Conservation (phyloP, 306 rosid species). For the Acacia melanoxylon region DNA sequence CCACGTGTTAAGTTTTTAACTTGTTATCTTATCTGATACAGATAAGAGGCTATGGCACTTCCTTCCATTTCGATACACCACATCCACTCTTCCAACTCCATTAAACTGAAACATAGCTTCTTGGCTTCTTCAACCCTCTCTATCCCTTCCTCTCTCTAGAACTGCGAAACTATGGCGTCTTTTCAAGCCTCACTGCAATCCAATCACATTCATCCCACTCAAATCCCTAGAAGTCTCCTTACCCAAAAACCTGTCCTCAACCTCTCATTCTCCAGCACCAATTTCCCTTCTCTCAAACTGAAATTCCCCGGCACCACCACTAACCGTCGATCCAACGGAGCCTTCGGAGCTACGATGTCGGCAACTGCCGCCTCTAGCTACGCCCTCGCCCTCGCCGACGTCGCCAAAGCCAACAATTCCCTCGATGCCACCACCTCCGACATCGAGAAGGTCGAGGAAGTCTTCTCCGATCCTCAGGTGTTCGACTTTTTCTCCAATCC, state of each 20-base stretch:
- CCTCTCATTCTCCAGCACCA: conserved; percentile 48
- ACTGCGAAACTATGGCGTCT: not conserved
- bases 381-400: conserved; percentile 75
- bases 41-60: conserved; percentile 33
- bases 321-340: conserved; percentile 36
- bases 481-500: conserved; percentile 64
- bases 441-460: conserved; percentile 66
- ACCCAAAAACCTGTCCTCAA: conserved; percentile 41
- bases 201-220: conserved; percentile 36
- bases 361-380: conserved; percentile 69
- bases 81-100: conserved; percentile 1
- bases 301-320: conserved; percentile 21
- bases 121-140: not conserved
- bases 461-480: conserved; percentile 56
- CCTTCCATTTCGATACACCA: not conserved
- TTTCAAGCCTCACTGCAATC: conserved; percentile 69
- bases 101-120: not conserved
- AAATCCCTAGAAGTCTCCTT: conserved; percentile 36
- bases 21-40: conserved; percentile 35
- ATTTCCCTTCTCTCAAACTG: conserved; percentile 48
- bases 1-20: conserved; percentile 38
- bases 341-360: conserved; percentile 54
- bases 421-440: conserved; percentile 70
- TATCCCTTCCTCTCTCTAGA: not conserved
- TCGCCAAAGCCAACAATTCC: conserved; percentile 57